These are phyloP conservation scores for Camellia lanceoleosa DNA, from an alignment of 148 eudicot species.

Conservation along the genomic window DNA sequence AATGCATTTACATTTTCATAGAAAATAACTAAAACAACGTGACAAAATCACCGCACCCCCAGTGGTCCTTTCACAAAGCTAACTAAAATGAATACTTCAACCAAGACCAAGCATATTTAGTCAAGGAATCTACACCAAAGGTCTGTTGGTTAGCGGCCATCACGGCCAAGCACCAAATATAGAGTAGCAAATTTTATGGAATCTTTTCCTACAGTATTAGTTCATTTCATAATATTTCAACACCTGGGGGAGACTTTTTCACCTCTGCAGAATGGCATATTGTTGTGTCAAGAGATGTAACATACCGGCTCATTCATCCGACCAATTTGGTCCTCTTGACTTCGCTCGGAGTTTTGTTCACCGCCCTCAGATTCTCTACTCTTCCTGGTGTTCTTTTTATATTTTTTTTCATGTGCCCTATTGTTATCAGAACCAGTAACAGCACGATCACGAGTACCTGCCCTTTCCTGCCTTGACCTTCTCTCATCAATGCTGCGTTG, in stretches of 20 bases:
- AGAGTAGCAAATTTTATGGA: too few relatives aligned
- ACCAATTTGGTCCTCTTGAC: constrained; percentile 56
- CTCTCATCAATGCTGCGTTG: constrained; percentile 59
- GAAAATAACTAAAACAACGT: too few relatives aligned
- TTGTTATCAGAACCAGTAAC: constrained; percentile 51
- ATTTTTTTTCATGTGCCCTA: constrained; percentile 52
- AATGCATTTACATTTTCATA: too few relatives aligned
- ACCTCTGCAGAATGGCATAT: neutral
- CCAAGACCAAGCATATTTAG: too few relatives aligned
- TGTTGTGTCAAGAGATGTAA: constrained; percentile 22
- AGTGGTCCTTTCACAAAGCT: too few relatives aligned
- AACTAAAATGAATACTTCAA: too few relatives aligned
- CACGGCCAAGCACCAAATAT: too few relatives aligned
- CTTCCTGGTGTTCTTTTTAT: constrained; percentile 56
- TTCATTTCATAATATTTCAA: constrained; percentile 21
- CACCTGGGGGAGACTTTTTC: constrained; percentile 16
- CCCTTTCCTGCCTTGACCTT: constrained; percentile 71
- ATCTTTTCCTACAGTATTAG: too few relatives aligned
- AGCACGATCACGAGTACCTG: constrained; percentile 50
- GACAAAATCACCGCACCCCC: too few relatives aligned
- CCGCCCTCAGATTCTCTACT: constrained; percentile 61
- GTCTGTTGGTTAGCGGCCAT: too few relatives aligned
- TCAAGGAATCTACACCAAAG: too few relatives aligned
- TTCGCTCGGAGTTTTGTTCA: constrained; percentile 54
- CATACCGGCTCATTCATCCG: constrained; percentile 77